Conservation (phyloP, 495 filamentous ascomycete species). For the Penicillium simplicissimum region DNA sequence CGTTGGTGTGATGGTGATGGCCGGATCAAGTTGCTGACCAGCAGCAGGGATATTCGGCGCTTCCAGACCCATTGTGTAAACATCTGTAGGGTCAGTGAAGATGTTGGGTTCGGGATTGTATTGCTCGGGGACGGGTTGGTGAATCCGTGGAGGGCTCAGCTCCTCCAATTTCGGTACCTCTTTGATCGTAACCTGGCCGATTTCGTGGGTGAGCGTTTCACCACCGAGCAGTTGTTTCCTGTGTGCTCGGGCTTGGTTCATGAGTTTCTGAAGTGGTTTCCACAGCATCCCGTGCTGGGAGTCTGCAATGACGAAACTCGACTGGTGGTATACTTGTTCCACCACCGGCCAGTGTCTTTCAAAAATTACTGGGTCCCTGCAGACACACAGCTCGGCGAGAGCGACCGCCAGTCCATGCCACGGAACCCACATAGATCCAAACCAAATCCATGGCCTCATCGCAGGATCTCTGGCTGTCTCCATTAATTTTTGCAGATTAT, state of each 20-base stretch:
- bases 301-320: constrained; percentile 52
- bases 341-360: constrained; percentile 75
- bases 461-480: constrained; percentile 27
- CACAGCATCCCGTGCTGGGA: constrained; percentile 63
- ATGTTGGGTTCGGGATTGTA: not conserved
- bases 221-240: constrained; percentile 24
- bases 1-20: constrained; percentile 2
- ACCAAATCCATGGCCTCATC: constrained; percentile 40
- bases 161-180: not conserved
- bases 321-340: constrained; percentile 55
- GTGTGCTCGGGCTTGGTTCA: constrained; percentile 40
- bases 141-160: not conserved
- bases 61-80: constrained; percentile 8
- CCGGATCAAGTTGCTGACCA: constrained; percentile 7
- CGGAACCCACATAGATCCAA: constrained; percentile 42
- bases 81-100: not conserved
- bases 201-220: not conserved
- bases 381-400: constrained; percentile 71
- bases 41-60: constrained; percentile 1
- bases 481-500: constrained; percentile 30
- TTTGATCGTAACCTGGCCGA: constrained; percentile 1
- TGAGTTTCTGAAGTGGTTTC: constrained; percentile 69
- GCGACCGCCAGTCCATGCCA: constrained; percentile 51
- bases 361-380: constrained; percentile 59
- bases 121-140: not conserved